A percentile compares a stretch with the other conserved stretches of the same genome.
Conservation (phyloP, 1,284 basidiomycete genomes). For the Ustilago xerochloae region DNA sequence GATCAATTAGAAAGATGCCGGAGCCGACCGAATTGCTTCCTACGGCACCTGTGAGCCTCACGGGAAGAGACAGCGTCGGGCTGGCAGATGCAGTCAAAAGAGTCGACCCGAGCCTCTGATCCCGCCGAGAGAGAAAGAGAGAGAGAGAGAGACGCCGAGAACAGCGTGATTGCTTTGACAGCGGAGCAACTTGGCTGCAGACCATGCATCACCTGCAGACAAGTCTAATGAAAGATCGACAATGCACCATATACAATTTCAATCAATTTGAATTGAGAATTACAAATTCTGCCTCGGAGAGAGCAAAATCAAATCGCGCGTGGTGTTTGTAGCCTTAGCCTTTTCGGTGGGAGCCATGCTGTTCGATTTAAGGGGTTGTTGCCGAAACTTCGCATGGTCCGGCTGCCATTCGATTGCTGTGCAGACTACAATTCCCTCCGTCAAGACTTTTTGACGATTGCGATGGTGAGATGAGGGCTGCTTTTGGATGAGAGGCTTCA, state of each 20-base stretch:
- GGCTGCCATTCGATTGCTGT: background rate
- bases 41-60: background rate
- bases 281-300: too few relatives aligned
- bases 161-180: background rate
- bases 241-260: background rate
- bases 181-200: background rate
- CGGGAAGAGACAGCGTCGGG: background rate
- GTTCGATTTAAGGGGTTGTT: background rate
- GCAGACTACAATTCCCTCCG: too few relatives aligned
- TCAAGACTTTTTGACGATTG: too few relatives aligned
- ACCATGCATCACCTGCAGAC: background rate
- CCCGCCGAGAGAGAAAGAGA: too few relatives aligned
- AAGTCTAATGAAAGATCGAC: background rate
- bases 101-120: background rate
- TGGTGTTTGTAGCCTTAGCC: too few relatives aligned
- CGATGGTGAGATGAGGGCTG: too few relatives aligned
- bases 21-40: background rate
- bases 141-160: background rate
- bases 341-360: too few relatives aligned
- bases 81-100: background rate
- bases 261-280: background rate
- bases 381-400: constrained; percentile 16
- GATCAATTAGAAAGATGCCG: background rate
- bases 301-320: too few relatives aligned
- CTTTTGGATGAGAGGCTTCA: too few relatives aligned